Conservation (phyloP, 23 red algal species). For the Gracilaria gracilis region DNA sequence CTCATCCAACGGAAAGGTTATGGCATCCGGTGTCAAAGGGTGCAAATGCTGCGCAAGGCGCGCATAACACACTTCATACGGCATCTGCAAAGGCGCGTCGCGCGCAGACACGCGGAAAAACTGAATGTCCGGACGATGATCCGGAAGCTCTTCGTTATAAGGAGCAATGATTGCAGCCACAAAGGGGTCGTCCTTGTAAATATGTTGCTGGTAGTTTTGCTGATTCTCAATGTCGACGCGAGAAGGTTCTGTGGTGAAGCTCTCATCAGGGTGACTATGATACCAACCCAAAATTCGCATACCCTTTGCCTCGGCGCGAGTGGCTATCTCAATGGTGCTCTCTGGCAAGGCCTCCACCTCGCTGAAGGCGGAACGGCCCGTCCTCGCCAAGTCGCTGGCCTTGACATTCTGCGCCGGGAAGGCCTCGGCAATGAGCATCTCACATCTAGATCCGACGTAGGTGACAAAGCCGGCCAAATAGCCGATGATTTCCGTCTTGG, state of each 20-base stretch:
- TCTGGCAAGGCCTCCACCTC: conserved; percentile 88
- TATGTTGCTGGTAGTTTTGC: conserved; percentile 65
- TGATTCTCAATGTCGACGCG: conserved; percentile 83
- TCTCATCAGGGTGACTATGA: conserved; percentile 81
- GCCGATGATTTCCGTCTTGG: conserved; percentile 84
- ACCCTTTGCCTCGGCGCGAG: conserved; percentile 58
- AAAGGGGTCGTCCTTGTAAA: conserved; percentile 58
- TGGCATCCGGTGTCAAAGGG: not conserved
- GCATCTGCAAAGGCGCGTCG: conserved; percentile 31
- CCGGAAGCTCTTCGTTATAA: conserved; percentile 48
- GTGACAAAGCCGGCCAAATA: conserved; percentile 77
- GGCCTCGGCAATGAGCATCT: conserved; percentile 63
- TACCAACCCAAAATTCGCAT: conserved; percentile 86
- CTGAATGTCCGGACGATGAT: conserved; percentile 38
- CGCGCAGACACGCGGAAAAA: conserved; percentile 43
- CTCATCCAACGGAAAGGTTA: conserved; percentile 17
- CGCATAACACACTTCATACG: conserved; percentile 33
- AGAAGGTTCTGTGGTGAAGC: conserved; percentile 72
- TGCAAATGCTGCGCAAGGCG: conserved; percentile 17
- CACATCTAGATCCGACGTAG: not conserved
- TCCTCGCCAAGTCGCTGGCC: conserved; percentile 39
- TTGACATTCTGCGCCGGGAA: conserved; percentile 65
- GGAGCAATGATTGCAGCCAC: conserved; percentile 62
- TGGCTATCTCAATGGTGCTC: conserved; percentile 69
- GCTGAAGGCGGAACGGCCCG: conserved; percentile 51